Base-by-base conservation (phyloP, 331 rosid species). In the Malus hybrid region DNA sequence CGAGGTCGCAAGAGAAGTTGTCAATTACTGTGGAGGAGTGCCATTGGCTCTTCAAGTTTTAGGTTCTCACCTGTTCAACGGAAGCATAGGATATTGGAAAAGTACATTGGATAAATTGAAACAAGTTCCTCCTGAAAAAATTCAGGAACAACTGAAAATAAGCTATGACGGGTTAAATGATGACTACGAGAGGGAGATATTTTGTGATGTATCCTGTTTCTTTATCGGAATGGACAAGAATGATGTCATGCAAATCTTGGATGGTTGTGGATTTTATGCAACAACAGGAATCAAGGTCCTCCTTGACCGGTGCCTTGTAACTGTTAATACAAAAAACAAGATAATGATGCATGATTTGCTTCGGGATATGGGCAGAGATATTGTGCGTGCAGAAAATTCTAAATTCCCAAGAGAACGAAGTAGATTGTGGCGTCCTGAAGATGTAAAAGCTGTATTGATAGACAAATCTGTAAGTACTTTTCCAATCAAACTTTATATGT, bases 361-460 rank as follows among this genome's bases (percentile, higher is more conserved):
- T 16, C 71, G 76, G 50, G 79, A 81, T 16, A 80, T 80, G 80
- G 84, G 80, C 16, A 70, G 80, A 64, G 78, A 76, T 56, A 76
- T 81, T 18, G 57, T 76, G 59, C 71, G 71, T 11, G 34, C 4
- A 48, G 57, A 14, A 4, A 48, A 63, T 77, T 46, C 9, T 73
- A 27, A 4, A 3, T 50, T 0, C 6, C 65, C 15, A 28, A 70
- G 72, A 19, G 5, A 55, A 34, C 63, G 63, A 19, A 67, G 73
- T 5, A 82, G 73, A 73, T 19, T 79, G 36, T 72, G 76, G 72
- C 6, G 16, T 28, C 16, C 28, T 54, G 62, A 65, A 0, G 77
- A 65, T 2, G 82, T 55, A 18, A 5, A 7, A 0, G 10, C 6
- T 55, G 24, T 55, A 2, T 1, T 55, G 60, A 15, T 16, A 55